Evolutionary conservation across 768 basidiomycete species (phyloP), one percentile per base, ranked within the genome.

Genomic region (Trametes meyenii): DNA sequence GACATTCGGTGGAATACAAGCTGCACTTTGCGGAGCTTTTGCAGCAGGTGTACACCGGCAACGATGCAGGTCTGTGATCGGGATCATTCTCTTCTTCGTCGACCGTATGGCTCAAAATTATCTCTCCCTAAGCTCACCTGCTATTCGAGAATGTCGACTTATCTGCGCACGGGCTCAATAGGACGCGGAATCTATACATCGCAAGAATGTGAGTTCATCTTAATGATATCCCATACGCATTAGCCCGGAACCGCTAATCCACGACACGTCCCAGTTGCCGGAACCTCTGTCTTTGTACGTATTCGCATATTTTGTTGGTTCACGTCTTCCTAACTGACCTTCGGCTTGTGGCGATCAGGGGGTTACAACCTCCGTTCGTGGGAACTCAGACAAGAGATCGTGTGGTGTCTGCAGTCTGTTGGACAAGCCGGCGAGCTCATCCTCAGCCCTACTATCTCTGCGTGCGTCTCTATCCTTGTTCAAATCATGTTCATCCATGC

Each of bases 41-140:
- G 23, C 60, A 65, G 39, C 40, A 55, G 21, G 21, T 68, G 10
- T 68, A 62, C 42, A 60, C 53, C 16, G 61, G 56, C 3, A 7
- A 58, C 16, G 21, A 53, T 21, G 6, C 51, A 26, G 50, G 56
- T 50, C 16, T 44, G 59, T 48, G 19, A 11, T 13, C 2, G 43
- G 21, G 43, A 44, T n/a, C n/a, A n/a, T 16, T 17, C 40, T 19
- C 19, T 45, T 12, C 21, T 11, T 29, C 39, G 33, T 33, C 29
- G 3, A 33, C 29, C 50, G 14, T 19, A 45, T 38, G 12, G 14
- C 16, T 35, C 17, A 24, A 14, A 8, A 33, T n/a, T n/a, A 8
- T 8, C 29, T 8, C 8, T 33, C 29, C 29, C 29, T 33, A 33
- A 33, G 29, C 29, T 33, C 33, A 51, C 17, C 29, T 62, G 16